Evolutionary conservation across 352 stramenopile genomes (phyloP).

Genomic region (Aphanomyces cochlioides): DNA sequence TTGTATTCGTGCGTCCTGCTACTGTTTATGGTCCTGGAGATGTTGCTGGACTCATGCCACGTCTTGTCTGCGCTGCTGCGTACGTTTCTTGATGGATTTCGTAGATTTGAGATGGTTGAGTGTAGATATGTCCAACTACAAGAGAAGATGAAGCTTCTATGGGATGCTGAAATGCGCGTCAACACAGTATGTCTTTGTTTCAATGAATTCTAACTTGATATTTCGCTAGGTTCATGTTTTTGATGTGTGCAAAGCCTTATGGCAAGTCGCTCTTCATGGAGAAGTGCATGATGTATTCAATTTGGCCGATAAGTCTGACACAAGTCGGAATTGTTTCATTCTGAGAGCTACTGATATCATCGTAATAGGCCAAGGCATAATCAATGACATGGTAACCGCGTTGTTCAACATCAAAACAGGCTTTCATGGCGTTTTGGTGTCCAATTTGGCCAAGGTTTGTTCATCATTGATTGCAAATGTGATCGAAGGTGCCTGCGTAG

Average conservation of each 20-base stretch:
- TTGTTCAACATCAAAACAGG: slow-evolving; percentile 81
- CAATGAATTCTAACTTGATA: not conserved
- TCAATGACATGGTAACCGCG: slow-evolving; percentile 67
- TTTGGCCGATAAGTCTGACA: slow-evolving; percentile 82
- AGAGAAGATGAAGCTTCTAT: slow-evolving; percentile 87
- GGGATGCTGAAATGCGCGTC: slow-evolving; percentile 81
- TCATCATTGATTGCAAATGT: not conserved
- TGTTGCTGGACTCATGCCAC: slow-evolving; percentile 76
- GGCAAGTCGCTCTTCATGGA: slow-evolving; percentile 60
- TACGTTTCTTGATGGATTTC: slow-evolving; percentile 37
- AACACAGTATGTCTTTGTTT: slow-evolving; percentile 55
- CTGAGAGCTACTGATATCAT: not conserved
- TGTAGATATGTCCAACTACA: slow-evolving; percentile 72
- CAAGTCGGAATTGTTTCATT: slow-evolving; percentile 43
- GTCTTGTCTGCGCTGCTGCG: slow-evolving; percentile 78
- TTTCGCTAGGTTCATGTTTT: slow-evolving; percentile 65
- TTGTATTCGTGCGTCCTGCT: slow-evolving; percentile 68
- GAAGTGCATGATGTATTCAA: slow-evolving; percentile 71
- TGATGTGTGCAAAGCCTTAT: slow-evolving; percentile 73
- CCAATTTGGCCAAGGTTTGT: slow-evolving; percentile 63
- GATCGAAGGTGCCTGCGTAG: slow-evolving; percentile 29
- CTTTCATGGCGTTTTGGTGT: slow-evolving; percentile 83
- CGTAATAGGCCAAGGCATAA: slow-evolving; percentile 63
- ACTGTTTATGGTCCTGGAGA: slow-evolving; percentile 80
- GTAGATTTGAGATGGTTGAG: not conserved